Evolutionary conservation across 73 alveolate species (phyloP), one percentile per base, ranked within the genome.

Genomic region (Uronychia binucleata): DNA sequence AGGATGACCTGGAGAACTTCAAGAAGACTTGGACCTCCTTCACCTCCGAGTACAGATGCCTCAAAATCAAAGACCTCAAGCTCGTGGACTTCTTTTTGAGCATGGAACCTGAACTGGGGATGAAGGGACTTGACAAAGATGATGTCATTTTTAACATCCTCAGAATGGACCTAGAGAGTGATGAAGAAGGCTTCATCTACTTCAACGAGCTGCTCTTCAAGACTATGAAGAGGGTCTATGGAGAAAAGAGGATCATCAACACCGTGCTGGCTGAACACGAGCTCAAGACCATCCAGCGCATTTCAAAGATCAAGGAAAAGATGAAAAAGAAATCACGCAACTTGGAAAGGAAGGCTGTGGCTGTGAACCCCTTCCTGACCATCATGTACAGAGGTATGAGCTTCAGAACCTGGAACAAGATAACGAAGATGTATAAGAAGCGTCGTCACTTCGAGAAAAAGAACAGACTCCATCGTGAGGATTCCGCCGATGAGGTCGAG

Each of bases 281-380:
- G 76, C 75, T 90, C 28, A 5, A 82, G 27, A 76, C 92, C 13
- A 30, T 85, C 75, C 59, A 84, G 77, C 85, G 75, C 67, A 58
- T 90, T 0, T 59, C 32, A 30, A 81, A 74, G 1, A 84, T 85
- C 35, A 85, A 87, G 33, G 26, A 59, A 80, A 79, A 79, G 31
- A 79, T 79, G 87, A 28, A 31, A 14, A 90, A 80, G 81, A 59
- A 80, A 28, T 85, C 90, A 0, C 28, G 79, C 58, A 31, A 27
- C 25, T 32, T 25, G 0, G 95, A 84, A 58, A 83, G 88, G 77
- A 30, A 83, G 31, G 78, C 83, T 25, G 81, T 77, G 26, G 58
- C 74, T 30, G 95, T 85, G 28, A 89, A 89, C 67, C 95, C 95
- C 1, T 89, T 89, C 83, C 59, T 81, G 31, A 19, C 88, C 1